phyloP scores from a whole-genome alignment of 352 stramenopile genomes.

The Elongisporangium prolatum region DNA sequence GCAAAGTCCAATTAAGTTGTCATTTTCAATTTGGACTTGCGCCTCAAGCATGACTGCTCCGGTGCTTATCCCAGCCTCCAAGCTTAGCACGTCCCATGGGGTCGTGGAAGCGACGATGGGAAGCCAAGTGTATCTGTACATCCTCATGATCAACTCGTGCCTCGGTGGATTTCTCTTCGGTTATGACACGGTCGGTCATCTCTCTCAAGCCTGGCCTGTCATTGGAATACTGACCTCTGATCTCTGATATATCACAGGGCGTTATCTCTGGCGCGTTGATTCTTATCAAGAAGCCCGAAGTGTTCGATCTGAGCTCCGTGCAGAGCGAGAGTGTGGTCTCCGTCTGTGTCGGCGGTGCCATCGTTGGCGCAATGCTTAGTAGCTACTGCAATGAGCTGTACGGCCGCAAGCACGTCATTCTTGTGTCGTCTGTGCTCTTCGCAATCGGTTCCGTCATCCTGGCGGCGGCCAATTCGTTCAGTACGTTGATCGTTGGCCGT shows the following conservation, averaged over 20 bases:
- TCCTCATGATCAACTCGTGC: conserved; percentile 46
- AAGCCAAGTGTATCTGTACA: conserved; percentile 27
- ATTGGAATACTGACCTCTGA: not conserved
- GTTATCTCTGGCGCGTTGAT: conserved; percentile 77
- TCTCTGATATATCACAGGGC: conserved; percentile 19
- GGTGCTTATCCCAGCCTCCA: not conserved
- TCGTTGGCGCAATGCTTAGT: conserved; percentile 49
- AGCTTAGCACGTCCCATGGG: not conserved
- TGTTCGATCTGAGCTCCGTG: conserved; percentile 47
- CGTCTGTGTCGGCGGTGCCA: conserved; percentile 68
- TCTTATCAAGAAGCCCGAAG: conserved; percentile 56
- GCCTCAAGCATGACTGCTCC: not conserved
- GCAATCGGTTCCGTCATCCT: conserved; percentile 59
- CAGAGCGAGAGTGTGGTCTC: conserved; percentile 69
- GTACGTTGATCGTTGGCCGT: conserved; percentile 43
- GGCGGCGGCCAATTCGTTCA: conserved; percentile 39
- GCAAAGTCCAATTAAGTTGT: no score
- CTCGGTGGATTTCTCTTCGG: conserved; percentile 60
- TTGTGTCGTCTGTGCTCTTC: conserved; percentile 62
- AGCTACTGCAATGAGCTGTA: conserved; percentile 54
- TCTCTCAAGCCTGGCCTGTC: not conserved
- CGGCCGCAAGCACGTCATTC: conserved; percentile 58
- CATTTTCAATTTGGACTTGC: not conserved
- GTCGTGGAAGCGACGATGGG: no score
- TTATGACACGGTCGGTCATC: conserved; percentile 39